phyloP scores from a whole-genome alignment of 345 rosid genomes.

The Aurinia saxatilis region DNA sequence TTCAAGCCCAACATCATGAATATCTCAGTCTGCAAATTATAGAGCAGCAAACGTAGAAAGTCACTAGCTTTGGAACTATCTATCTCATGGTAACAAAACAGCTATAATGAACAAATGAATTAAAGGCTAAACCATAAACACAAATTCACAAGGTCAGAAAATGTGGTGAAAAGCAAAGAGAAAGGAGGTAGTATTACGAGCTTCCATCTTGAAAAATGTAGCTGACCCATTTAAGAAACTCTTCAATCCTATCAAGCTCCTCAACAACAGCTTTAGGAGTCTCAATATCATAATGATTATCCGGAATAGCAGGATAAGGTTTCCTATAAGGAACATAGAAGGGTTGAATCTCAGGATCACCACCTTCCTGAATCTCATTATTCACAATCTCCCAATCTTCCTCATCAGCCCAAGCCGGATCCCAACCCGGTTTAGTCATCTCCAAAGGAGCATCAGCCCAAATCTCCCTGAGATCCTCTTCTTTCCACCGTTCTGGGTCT shows the following conservation, averaged over 20 bases:
- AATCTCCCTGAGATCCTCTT: constrained; percentile 66
- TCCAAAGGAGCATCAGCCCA: constrained; percentile 76
- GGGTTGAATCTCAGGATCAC: constrained; percentile 70
- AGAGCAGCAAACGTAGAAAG: background rate
- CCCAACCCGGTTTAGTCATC: constrained; percentile 76
- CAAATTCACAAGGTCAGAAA: background rate
- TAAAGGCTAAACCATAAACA: background rate
- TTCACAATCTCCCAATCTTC: constrained; percentile 62
- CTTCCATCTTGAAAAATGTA: constrained; percentile 85
- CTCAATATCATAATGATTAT: constrained; percentile 50
- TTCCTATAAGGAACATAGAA: constrained; percentile 79
- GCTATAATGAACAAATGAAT: too few species aligned
- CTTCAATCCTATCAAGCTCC: constrained; percentile 91
- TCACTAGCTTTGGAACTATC: background rate
- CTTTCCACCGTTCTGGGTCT: constrained; percentile 77
- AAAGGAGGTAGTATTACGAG: constrained; percentile 45
- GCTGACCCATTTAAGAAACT: constrained; percentile 89
- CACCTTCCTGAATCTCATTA: constrained; percentile 46
- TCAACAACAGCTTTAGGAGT: constrained; percentile 66
- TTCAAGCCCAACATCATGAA: background rate
- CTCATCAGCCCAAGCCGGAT: constrained; percentile 78
- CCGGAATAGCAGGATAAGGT: constrained; percentile 72
- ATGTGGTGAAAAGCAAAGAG: too few species aligned
- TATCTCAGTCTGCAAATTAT: background rate
- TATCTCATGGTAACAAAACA: background rate